These are phyloP conservation scores for Prototheca wickerhamii DNA, from an alignment of 163 green algal genomes.

Conservation along the genomic window DNA sequence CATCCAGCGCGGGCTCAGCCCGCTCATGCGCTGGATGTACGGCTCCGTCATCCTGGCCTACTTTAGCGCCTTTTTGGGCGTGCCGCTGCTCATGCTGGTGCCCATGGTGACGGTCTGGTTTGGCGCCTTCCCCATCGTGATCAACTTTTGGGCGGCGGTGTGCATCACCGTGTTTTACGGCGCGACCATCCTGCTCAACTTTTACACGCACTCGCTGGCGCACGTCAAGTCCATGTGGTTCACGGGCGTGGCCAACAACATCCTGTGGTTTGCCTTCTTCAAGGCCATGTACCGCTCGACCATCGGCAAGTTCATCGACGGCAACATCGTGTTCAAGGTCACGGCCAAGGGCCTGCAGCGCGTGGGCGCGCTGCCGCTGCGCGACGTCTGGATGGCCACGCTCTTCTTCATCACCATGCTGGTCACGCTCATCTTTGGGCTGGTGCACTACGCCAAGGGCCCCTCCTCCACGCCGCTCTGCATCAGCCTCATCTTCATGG, in stretches of 20 bases:
- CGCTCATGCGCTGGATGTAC: conserved; percentile 37
- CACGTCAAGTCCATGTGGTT: conserved; percentile 54
- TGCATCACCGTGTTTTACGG: conserved; percentile 46
- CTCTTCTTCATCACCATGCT: conserved; percentile 30
- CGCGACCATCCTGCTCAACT: conserved; percentile 34
- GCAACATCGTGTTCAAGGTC: conserved; percentile 53
- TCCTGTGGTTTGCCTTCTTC: conserved; percentile 54
- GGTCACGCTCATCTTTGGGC: conserved; percentile 34
- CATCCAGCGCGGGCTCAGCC: conserved; percentile 11
- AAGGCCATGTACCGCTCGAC: conserved; percentile 47
- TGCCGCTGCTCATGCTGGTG: conserved; percentile 35
- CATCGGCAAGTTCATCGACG: conserved; percentile 17
- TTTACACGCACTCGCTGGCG: conserved; percentile 28
- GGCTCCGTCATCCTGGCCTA: conserved; percentile 35
- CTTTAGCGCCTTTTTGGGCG: conserved; percentile 30
- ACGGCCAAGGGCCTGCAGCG: conserved; percentile 49
- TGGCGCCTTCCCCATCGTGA: conserved; percentile 54
- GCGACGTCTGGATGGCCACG: conserved; percentile 42
- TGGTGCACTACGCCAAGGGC: conserved; percentile 29
- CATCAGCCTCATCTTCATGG: conserved; percentile 52
- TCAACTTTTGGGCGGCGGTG: conserved; percentile 51
- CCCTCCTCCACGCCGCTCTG: conserved; percentile 36
- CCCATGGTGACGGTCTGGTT: conserved; percentile 48
- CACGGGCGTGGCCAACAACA: conserved; percentile 36
- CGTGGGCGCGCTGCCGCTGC: conserved; percentile 25